Evolutionary conservation across 2,329 filamentous ascomycete genomes (phyloP), one percentile per base, ranked within the genome.

Genomic region (Monilinia aucupariae): DNA sequence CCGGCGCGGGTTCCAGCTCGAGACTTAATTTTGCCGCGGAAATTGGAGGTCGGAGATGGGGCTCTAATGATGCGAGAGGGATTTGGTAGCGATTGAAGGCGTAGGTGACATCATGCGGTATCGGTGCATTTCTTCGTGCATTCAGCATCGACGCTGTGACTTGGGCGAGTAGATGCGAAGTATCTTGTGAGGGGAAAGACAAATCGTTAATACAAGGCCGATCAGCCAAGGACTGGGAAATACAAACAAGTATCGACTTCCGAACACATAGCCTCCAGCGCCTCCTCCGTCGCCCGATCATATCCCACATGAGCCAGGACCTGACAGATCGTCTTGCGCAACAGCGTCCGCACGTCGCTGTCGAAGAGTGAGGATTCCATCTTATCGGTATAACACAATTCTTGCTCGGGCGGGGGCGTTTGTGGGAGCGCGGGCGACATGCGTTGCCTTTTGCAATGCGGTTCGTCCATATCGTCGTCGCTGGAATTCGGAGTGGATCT

Each of bases 231-330:
- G 34, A 51, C 15, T 25, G 52, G 54, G 51, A 22, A 27, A 68
- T 61, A 72, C 83, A 65, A 72, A 87, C 85, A 88, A 5, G 78
- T 78, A 69, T 87, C 85, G 1, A 82, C 80, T 67, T 81, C 76
- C 25, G 75, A 73, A 4, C 82, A 79, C 50, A 87, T 82, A 67
- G 81, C 81, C 71, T 87, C 84, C 68, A 88, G 73, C 1, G 85
- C 84, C 60, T 85, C 81, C 9, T 78, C 77, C 0, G 77, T 80
- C 17, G 84, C 80, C 32, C 77, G 76, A 37, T 80, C 77, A 68
- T 87, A 88, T 34, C 85, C 85, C 45, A 86, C 80, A 65, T 85
- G 80, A 49, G 81, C 74, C 34, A 87, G 72, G 3, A 79, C 79
- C 62, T 86, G 71, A 0, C 79, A 80, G 62, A 87, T 81, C 13